Conservation (phyloP, 73 alveolate species). For the Blepharisma japonicum region DNA sequence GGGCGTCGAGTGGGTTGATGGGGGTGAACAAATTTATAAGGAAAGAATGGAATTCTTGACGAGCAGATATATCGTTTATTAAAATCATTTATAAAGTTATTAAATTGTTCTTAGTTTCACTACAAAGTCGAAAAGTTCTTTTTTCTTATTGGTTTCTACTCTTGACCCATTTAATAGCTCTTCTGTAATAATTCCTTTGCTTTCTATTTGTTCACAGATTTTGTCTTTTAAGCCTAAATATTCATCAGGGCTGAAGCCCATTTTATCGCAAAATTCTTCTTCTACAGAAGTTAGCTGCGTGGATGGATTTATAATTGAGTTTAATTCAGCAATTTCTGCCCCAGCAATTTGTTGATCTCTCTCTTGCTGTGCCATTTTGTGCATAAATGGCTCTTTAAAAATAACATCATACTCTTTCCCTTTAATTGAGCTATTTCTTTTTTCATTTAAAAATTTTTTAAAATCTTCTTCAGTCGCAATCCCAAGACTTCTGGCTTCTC, state of each 20-base stretch:
- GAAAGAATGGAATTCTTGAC: not conserved
- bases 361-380: not conserved
- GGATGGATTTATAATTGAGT: too few relatives aligned
- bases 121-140: too few relatives aligned
- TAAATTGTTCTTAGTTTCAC: too few relatives aligned
- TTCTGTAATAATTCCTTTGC: too few relatives aligned
- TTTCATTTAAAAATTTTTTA: constrained; percentile 47
- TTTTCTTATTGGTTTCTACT: too few relatives aligned
- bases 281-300: too few relatives aligned
- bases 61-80: constrained; percentile 25
- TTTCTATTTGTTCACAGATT: too few relatives aligned
- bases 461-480: constrained; percentile 48
- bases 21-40: constrained; percentile 5
- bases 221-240: too few relatives aligned
- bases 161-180: too few relatives aligned
- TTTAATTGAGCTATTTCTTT: constrained; percentile 24
- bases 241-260: too few relatives aligned
- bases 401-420: constrained; percentile 13
- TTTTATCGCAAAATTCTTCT: too few relatives aligned
- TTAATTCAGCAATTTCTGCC: too few relatives aligned
- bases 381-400: not conserved
- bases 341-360: not conserved
- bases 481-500: constrained; percentile 50
- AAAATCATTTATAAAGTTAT: not conserved
- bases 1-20: constrained; percentile 14